phyloP scores from a whole-genome alignment of 1,284 basidiomycete species.

The Amylostereum chailletii region DNA sequence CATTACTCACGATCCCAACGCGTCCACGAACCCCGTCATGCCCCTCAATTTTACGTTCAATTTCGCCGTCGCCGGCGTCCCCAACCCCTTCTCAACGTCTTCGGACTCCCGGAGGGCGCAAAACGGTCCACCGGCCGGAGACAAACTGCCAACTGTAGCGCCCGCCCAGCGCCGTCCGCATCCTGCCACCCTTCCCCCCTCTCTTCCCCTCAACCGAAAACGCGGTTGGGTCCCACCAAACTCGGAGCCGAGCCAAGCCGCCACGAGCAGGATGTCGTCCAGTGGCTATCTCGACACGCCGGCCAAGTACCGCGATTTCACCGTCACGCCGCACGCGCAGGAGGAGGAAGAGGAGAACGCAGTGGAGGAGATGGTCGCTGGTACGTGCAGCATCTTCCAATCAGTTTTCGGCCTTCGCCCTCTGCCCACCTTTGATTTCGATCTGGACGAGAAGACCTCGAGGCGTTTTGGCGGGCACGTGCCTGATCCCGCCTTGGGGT shows the following conservation, averaged over 20 bases:
- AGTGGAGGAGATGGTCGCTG: slow-evolving; percentile 36
- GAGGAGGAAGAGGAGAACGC: slow-evolving; percentile 23
- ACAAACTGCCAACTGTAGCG: not conserved
- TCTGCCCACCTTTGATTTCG: not conserved
- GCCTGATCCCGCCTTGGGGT: not conserved
- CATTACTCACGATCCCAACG: not conserved
- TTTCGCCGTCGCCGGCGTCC: slow-evolving; percentile 48
- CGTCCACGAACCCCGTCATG: slow-evolving; percentile 23
- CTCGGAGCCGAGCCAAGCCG: slow-evolving; percentile 43
- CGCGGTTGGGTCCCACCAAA: slow-evolving; percentile 62
- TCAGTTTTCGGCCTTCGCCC: no score
- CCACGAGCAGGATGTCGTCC: slow-evolving; percentile 41
- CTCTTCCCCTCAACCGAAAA: slow-evolving; percentile 41
- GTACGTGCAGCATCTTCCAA: slow-evolving; percentile 25
- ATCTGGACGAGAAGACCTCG: no score
- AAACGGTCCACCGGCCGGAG: not conserved
- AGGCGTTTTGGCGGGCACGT: slow-evolving; percentile 5
- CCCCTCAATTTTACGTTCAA: slow-evolving; percentile 61
- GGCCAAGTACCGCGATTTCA: slow-evolving; percentile 43
- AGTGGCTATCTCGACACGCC: slow-evolving; percentile 59
- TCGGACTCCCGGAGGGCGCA: slow-evolving; percentile 11
- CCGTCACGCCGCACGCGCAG: slow-evolving; percentile 9
- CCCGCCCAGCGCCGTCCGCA: slow-evolving; percentile 4
- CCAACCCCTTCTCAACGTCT: slow-evolving; percentile 49
- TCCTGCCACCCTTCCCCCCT: slow-evolving; percentile 20